Evolutionary conservation across 352 stramenopile genomes (phyloP).

Genomic region (Pythium myriotylum): DNA sequence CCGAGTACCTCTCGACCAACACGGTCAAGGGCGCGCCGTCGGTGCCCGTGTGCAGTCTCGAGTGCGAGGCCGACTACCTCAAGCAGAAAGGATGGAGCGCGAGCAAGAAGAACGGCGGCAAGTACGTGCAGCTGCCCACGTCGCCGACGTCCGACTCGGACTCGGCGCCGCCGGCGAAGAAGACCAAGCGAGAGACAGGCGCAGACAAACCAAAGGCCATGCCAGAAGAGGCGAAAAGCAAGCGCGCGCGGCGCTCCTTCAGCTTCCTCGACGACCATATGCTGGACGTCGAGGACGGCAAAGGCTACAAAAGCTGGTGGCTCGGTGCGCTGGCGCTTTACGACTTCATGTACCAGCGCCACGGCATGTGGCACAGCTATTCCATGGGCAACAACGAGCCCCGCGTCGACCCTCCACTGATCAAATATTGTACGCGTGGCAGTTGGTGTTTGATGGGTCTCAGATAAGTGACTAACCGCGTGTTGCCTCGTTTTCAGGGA

Average conservation of each 20-base stretch:
- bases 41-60: slow-evolving; percentile 66
- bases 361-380: slow-evolving; percentile 88
- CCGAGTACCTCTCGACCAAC: slow-evolving; percentile 68
- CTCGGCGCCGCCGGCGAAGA: slow-evolving; percentile 44
- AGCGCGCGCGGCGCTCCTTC: slow-evolving; percentile 55
- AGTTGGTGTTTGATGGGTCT: background rate
- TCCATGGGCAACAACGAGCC: slow-evolving; percentile 70
- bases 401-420: slow-evolving; percentile 67
- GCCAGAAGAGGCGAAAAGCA: slow-evolving; percentile 24
- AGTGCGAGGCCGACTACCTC: slow-evolving; percentile 64
- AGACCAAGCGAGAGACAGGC: slow-evolving; percentile 20
- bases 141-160: slow-evolving; percentile 19
- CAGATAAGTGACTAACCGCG: background rate
- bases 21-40: slow-evolving; percentile 49
- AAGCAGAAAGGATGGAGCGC: slow-evolving; percentile 39
- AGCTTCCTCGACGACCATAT: slow-evolving; percentile 80
- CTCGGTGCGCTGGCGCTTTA: slow-evolving; percentile 81
- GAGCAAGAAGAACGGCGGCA: slow-evolving; percentile 30
- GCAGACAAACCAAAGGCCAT: background rate
- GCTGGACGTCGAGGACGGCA: slow-evolving; percentile 64
- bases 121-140: slow-evolving; percentile 29
- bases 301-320: slow-evolving; percentile 89
- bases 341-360: slow-evolving; percentile 85
- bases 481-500: slow-evolving; percentile 39
- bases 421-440: slow-evolving; percentile 67